Conservation (phyloP, 805 yeast genomes). For the Torulaspora delbrueckii region DNA sequence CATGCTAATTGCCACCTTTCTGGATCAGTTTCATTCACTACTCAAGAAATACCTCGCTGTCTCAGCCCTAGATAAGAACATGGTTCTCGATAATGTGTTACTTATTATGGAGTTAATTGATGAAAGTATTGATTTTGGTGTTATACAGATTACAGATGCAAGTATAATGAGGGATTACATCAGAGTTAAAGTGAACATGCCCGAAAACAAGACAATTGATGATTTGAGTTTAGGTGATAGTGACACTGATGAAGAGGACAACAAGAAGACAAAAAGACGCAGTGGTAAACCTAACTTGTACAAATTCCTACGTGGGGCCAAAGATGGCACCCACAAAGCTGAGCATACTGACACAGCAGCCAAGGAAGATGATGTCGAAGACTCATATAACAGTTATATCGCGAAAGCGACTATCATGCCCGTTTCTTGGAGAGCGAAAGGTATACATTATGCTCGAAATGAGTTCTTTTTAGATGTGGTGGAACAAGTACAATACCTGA, state of each 20-base stretch:
- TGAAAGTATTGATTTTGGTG: conserved; percentile 84
- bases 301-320: conserved; percentile 8
- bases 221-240: conserved; percentile 13
- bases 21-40: conserved; percentile 27
- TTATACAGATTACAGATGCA: conserved; percentile 79
- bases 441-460: conserved; percentile 79
- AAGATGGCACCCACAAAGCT: conserved; percentile 4
- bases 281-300: conserved; percentile 8
- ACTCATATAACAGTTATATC: conserved; percentile 62
- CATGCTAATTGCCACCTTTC: conserved; percentile 24
- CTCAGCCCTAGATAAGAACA: conserved; percentile 46
- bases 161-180: conserved; percentile 74
- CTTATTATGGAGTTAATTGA: conserved; percentile 78
- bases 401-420: conserved; percentile 72
- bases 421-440: conserved; percentile 90
- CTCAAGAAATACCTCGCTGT: conserved; percentile 26
- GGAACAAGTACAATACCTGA: conserved; percentile 65
- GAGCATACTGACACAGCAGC: conserved; percentile 6
- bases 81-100: conserved; percentile 65
- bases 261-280: conserved; percentile 6
- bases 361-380: conserved; percentile 20
- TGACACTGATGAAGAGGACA: conserved; percentile 13
- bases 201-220: conserved; percentile 28
- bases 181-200: conserved; percentile 48
- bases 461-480: conserved; percentile 85